Evolutionary conservation across 305 asterid species (phyloP).

Genomic region (Plantago coronopus): DNA sequence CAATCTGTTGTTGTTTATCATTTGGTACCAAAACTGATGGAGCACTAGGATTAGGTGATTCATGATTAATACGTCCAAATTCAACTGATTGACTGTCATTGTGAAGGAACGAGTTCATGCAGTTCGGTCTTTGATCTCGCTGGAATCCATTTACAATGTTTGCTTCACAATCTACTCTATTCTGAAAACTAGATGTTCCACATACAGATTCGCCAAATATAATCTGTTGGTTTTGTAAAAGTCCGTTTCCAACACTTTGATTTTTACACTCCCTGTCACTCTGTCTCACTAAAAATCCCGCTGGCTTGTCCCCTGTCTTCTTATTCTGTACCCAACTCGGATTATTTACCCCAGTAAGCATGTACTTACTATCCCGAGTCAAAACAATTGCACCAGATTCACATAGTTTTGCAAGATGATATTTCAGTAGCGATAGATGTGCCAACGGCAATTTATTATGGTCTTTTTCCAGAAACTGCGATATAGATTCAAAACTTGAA

Average conservation of each 20-base stretch:
- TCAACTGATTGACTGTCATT: too few relatives aligned
- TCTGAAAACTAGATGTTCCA: too few relatives aligned
- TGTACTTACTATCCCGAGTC: constrained; percentile 30
- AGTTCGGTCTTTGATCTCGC: too few relatives aligned
- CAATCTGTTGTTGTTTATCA: too few relatives aligned
- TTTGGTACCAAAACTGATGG: too few relatives aligned
- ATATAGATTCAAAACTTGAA: constrained; percentile 49
- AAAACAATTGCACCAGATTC: constrained; percentile 36
- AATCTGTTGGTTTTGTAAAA: too few relatives aligned
- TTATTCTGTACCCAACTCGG: constrained; percentile 6
- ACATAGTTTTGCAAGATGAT: constrained; percentile 38
- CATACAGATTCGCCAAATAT: too few relatives aligned
- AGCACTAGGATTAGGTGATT: too few relatives aligned
- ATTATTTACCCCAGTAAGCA: constrained; percentile 26
- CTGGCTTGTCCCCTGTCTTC: constrained; percentile 4
- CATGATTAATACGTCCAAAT: too few relatives aligned
- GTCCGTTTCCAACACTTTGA: neutral
- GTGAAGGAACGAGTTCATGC: too few relatives aligned
- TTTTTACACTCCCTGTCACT: neutral
- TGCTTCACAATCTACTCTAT: too few relatives aligned
- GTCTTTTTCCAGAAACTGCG: constrained; percentile 31
- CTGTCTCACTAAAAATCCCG: neutral
- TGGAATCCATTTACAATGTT: too few relatives aligned
- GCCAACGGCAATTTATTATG: constrained; percentile 43
- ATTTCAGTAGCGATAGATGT: constrained; percentile 38